Percentiles rank a stretch among this genome's conserved stretches.
phyloP scores from a whole-genome alignment of 257 asterid genomes.

The Solanum sparsipilum region DNA sequence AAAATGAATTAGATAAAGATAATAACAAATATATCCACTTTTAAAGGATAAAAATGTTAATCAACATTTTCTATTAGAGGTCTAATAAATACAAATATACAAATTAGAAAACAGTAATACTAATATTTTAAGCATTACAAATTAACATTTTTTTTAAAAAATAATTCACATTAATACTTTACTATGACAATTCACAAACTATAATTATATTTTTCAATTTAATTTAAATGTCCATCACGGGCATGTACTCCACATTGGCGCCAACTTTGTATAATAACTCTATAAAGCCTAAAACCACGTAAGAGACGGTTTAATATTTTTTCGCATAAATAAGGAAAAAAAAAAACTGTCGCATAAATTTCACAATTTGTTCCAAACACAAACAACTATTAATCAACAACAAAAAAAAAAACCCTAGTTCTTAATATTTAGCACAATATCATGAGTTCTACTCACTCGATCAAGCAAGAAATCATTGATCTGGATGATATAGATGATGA shows the following conservation, averaged over 20 bases:
- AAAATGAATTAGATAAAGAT: not conserved
- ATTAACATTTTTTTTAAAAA: too few species aligned
- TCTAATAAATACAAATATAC: not conserved
- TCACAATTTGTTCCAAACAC: not conserved
- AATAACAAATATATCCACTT: not conserved
- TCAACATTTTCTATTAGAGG: not conserved
- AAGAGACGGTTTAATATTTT: not conserved
- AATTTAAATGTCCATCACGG: not conserved
- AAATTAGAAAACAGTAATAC: too few species aligned
- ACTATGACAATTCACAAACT: not conserved
- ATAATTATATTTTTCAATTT: not conserved
- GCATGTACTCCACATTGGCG: not conserved
- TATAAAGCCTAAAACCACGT: not conserved
- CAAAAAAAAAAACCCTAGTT: not conserved
- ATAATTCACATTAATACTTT: not conserved
- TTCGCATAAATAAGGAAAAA: not conserved
- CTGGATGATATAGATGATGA: not conserved
- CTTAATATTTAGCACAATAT: not conserved
- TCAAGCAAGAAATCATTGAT: not conserved
- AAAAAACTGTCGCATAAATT: not conserved
- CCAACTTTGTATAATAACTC: not conserved
- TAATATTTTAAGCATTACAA: not conserved
- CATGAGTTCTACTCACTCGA: not conserved
- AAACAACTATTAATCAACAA: not conserved
- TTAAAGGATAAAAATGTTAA: not conserved